A percentile compares a stretch with the other conserved stretches of the same genome.
Conservation (phyloP, 768 basidiomycete species). For the Naematelia encephala region DNA sequence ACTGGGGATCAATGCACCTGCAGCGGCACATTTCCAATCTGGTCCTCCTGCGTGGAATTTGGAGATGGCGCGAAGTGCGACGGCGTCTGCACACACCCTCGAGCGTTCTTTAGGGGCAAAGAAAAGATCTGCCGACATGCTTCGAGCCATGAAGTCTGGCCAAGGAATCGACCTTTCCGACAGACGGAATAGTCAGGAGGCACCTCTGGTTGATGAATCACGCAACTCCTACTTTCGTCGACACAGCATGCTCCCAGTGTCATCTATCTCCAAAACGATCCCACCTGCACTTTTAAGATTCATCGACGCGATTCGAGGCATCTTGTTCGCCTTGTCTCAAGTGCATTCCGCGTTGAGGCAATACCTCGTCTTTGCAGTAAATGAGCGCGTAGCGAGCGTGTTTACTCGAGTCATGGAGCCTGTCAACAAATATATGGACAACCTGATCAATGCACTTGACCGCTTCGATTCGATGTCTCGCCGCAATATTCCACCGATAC, state of each 20-base stretch:
- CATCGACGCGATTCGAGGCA: slow-evolving; percentile 83
- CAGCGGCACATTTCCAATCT: slow-evolving; percentile 15
- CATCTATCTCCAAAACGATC: slow-evolving; percentile 62
- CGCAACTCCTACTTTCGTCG: slow-evolving; percentile 91
- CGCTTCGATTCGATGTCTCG: slow-evolving; percentile 80
- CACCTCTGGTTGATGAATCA: slow-evolving; percentile 62
- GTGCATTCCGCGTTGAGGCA: slow-evolving; percentile 84
- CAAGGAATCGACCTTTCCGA: neutral
- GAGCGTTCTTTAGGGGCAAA: slow-evolving; percentile 10
- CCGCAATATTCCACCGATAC: slow-evolving; percentile 62
- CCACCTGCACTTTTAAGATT: slow-evolving; percentile 67
- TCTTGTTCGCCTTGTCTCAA: slow-evolving; percentile 87
- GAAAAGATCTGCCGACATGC: slow-evolving; percentile 34
- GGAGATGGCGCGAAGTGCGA: slow-evolving; percentile 4
- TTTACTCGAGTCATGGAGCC: slow-evolving; percentile 82
- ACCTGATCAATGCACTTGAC: slow-evolving; percentile 82
- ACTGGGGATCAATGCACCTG: slow-evolving; percentile 30
- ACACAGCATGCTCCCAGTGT: slow-evolving; percentile 70
- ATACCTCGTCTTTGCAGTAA: slow-evolving; percentile 75
- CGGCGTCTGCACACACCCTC: slow-evolving; percentile 4
- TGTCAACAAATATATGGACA: slow-evolving; percentile 72
- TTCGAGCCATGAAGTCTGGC: slow-evolving; percentile 10
- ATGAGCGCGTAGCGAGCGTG: slow-evolving; percentile 75
- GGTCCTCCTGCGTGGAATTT: neutral
- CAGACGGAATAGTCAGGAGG: slow-evolving; percentile 24